Base-by-base conservation (phyloP, 345 rosid species). In the Acer yangbiense region DNA sequence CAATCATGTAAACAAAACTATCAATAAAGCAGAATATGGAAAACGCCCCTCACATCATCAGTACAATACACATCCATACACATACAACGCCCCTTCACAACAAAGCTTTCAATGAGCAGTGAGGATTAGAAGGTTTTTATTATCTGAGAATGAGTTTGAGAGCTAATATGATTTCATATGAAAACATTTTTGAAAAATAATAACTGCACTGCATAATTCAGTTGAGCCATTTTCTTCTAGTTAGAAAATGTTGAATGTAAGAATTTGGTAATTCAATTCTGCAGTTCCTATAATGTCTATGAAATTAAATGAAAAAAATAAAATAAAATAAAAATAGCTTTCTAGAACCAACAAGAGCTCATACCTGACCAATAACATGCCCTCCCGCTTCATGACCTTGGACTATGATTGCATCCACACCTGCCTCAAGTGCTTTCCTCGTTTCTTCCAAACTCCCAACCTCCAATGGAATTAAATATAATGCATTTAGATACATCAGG, bases 321-420 rank as follows among this genome's bases (percentile, higher is more conserved):
- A 74, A 65, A 13, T 58, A 25, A n/a, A 25, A 25, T 0, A 25
- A 29, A 29, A 29, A 29, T 13, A 62, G 78, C 63, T 60, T 60
- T 23, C 4, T 5, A 25, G 17, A 54, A 21, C 9, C 10, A 11
- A 17, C 25, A 9, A 27, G 65, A 17, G 21, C 68, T 63, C 71
- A 46, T 76, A 92, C 98, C 94, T 91, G 90, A 65, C 98, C 93
- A 70, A 87, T 87, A 10, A 94, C 89, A 86, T 94, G 97, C 14
- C 98, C 98, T 44, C 96, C 97, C 13, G 96, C 98, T 89, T 91
- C 98, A 62, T 82, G 89, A 61, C 96, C 98, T 87, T 94, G 98
- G 73, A 94, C 91, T 41, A 91, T 92, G 74, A 94, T 91, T 0
- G 96, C 98, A 82, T 94, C 98, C 13, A 88, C 94, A 65, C 94